These are phyloP conservation scores for Neckera pumila DNA, from an alignment of 225 moss, liverwort and hornwort genomes.

Conservation along the genomic window DNA sequence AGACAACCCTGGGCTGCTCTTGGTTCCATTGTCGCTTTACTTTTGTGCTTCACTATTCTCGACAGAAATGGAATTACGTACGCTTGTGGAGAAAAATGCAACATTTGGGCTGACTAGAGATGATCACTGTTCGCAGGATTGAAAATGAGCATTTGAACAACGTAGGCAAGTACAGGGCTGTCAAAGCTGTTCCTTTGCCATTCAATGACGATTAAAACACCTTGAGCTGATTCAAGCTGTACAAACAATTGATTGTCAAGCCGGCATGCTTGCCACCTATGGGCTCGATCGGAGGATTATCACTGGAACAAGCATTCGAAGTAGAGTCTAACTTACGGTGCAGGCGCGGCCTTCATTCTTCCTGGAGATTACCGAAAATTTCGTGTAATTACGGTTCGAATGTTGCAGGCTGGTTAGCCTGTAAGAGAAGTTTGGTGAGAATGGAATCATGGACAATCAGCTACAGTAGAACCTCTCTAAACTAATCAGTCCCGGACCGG, in stretches of 20 bases:
- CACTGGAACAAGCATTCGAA: neutral
- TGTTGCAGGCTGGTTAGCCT: too few species aligned
- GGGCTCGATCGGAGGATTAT: neutral
- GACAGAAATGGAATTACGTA: neutral
- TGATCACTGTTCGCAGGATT: neutral
- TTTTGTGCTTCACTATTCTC: neutral
- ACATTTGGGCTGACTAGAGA: neutral
- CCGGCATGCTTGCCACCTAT: neutral
- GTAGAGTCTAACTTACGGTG: neutral
- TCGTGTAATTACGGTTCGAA: too few species aligned
- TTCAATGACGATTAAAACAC: neutral
- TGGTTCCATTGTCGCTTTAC: neutral
- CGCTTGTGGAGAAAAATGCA: neutral
- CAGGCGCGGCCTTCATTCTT: neutral
- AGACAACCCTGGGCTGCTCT: too few species aligned
- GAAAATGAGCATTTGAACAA: conserved; percentile 33
- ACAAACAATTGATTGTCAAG: neutral
- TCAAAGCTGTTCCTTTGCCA: conserved; percentile 19
- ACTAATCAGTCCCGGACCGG: too few species aligned
- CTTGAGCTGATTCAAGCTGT: neutral
- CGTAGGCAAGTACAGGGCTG: conserved; percentile 23
- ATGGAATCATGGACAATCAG: too few species aligned
- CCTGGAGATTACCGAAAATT: neutral
- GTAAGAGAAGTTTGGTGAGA: neutral
- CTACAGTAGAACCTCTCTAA: too few species aligned